Conservation (phyloP, 2,329 filamentous ascomycete species). For the Blastomyces emzantsi region DNA sequence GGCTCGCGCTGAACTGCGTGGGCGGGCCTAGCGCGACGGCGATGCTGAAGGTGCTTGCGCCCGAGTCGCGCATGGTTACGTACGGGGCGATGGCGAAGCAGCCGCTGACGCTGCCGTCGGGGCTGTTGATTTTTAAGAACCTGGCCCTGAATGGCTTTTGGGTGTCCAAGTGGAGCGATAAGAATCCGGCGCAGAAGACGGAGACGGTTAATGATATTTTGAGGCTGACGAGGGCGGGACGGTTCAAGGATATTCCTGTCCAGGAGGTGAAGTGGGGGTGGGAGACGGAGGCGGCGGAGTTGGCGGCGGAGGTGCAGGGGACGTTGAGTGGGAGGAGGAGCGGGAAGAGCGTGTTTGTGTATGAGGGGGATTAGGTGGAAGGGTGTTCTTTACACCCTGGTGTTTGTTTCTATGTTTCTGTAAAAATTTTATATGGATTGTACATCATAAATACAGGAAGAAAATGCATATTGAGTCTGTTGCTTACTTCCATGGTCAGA, state of each 20-base stretch:
- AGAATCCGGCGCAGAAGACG: constrained; percentile 62
- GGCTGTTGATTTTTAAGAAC: constrained; percentile 87
- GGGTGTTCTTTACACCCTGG: neutral
- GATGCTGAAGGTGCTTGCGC: constrained; percentile 63
- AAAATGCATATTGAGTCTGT: neutral
- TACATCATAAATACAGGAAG: neutral
- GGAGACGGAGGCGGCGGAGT: constrained; percentile 60
- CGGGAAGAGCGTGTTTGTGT: constrained; percentile 87
- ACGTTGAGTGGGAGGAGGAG: constrained; percentile 75
- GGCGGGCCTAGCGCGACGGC: constrained; percentile 76
- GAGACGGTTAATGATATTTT: constrained; percentile 79
- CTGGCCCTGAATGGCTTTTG: constrained; percentile 87
- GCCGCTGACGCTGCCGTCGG: constrained; percentile 71
- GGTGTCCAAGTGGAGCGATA: constrained; percentile 82
- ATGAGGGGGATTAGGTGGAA: constrained; percentile 43
- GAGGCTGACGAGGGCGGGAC: constrained; percentile 60
- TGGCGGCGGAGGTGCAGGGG: constrained; percentile 68
- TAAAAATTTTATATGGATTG: neutral
- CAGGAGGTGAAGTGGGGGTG: constrained; percentile 74
- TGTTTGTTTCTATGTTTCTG: neutral
- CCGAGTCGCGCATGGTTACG: constrained; percentile 69
- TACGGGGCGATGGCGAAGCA: constrained; percentile 94
- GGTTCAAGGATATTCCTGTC: constrained; percentile 77
- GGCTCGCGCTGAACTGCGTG: constrained; percentile 84
- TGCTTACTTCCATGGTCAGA: neutral